A percentile compares a stretch with the other conserved stretches of the same genome.
Conservation (phyloP, 441 rosid species). For the Adansonia gregorii region DNA sequence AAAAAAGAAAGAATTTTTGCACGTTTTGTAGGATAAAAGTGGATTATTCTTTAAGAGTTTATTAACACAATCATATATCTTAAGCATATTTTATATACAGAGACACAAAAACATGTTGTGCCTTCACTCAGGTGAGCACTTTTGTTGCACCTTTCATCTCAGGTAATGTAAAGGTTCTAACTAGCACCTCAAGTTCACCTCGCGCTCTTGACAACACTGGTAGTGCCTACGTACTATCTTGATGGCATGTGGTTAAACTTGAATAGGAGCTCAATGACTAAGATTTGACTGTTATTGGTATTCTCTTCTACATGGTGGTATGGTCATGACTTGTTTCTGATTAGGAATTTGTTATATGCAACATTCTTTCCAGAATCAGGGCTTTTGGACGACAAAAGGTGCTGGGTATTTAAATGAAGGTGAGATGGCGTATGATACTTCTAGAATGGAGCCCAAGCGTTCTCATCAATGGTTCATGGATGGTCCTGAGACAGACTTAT, state of each 20-base stretch:
- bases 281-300: not conserved
- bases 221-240: not conserved
- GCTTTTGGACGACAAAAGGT: constrained; percentile 57
- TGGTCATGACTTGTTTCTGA: not conserved
- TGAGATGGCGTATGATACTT: constrained; percentile 51
- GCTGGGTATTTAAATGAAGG: constrained; percentile 45
- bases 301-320: not conserved
- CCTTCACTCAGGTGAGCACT: not conserved
- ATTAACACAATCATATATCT: not conserved
- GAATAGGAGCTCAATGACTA: constrained; percentile 1
- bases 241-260: constrained; percentile 7
- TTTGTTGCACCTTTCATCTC: not conserved
- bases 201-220: not conserved
- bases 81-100: not conserved
- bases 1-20: too few species aligned
- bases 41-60: not conserved
- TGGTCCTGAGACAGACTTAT: constrained; percentile 49
- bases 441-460: constrained; percentile 56
- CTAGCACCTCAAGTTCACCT: not conserved
- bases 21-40: not conserved
- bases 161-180: not conserved
- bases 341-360: constrained; percentile 22
- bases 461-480: constrained; percentile 70
- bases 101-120: not conserved
- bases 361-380: constrained; percentile 58